These are phyloP conservation scores for sunflower (Helianthus annuus) DNA, from an alignment of 129 eudicot species.

Conservation along the genomic window HanXRQr2.0-SUNRISE NC_035434.2:113179593-113180092, in stretches of 20 bases:
- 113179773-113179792: neutral
- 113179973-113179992: neutral
- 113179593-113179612: neutral
- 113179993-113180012: neutral
- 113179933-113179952: neutral
- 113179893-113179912: slow-evolving; percentile 2
- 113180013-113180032: neutral
- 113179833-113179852: neutral
- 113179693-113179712: neutral
- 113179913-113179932: neutral
- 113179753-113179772: neutral
- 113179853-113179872: neutral
- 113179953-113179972: neutral
- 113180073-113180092: neutral
- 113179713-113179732: neutral
- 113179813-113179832: neutral
- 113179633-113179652: neutral
- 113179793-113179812: neutral
- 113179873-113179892: neutral
- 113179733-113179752: neutral
- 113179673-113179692: neutral
- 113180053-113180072: neutral
- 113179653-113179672: neutral
- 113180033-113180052: neutral
- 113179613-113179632: neutral